Evolutionary conservation across 2,329 filamentous ascomycete genomes (phyloP), one percentile per base, ranked within the genome.

Genomic region (Salinomyces thailandicus): DNA sequence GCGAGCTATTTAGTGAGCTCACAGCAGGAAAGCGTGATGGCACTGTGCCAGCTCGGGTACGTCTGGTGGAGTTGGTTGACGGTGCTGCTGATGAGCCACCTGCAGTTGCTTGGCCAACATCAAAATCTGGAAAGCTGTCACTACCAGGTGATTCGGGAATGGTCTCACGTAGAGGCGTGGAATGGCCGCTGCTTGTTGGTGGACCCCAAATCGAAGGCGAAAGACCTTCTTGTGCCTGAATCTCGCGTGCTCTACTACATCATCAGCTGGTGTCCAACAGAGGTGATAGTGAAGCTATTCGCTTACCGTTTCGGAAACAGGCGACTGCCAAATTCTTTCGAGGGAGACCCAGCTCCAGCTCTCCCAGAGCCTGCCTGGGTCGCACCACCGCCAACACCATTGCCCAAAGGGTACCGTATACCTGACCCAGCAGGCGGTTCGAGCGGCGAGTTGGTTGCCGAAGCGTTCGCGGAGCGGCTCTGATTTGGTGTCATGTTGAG

Each of bases 141-240:
- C 72, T 74, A 48, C 83, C 91, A 19, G 91, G 91, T 22, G 89
- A 95, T 64, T 98, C 91, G 46, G 89, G 87, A 43, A 98, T 96
- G 48, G 89, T 95, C 67, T 96, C 91, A 55, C 91, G 85, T 35
- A 98, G 74, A 50, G 91, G 91, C 28, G 89, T 95, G 14, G 89
- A 95, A 62, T 94, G 89, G 47, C 89, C 91, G 60, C 89, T 95
- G 38, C 89, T 87, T 47, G 91, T 89, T 33, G 91, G 89, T 48
- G 91, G 89, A 8, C 91, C 86, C 91, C 91, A 96, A 35, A 80
- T 62, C 61, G 75, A 72, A 55, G 71, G 79, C 58, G 69, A 67
- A 33, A 94, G 72, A 35, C 87, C 87, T 72, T 96, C 89, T 66
- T 95, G 87, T 37, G 87, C 87, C 67, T 96, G 89, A 44, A 96